phyloP scores from a whole-genome alignment of 345 rosid genomes.

The Brassica rapa region DNA sequence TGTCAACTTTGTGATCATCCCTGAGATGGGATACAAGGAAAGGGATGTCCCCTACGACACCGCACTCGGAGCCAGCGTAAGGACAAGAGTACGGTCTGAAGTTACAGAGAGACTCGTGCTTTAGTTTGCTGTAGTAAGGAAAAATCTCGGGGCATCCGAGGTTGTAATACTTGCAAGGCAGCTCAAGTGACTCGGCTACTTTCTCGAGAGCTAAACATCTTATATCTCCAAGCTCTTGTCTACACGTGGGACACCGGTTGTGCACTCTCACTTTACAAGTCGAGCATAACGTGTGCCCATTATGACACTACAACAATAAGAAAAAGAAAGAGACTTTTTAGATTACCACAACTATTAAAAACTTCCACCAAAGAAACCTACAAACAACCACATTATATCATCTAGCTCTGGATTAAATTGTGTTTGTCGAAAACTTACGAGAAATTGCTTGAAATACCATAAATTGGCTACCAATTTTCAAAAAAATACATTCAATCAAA shows the following conservation, averaged over 20 bases:
- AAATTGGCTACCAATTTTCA: no score
- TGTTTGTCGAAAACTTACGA: no score
- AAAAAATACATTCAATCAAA: no score
- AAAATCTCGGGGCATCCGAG: conserved; percentile 84
- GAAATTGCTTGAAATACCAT: no score
- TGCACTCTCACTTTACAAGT: conserved; percentile 82
- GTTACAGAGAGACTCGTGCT: conserved; percentile 69
- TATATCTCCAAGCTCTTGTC: conserved; percentile 82
- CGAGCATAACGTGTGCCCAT: conserved; percentile 80
- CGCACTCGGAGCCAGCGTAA: conserved; percentile 78
- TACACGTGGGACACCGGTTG: conserved; percentile 74
- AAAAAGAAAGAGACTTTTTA: not conserved
- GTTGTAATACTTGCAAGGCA: conserved; percentile 71
- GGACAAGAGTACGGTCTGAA: conserved; percentile 80
- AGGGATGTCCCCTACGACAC: conserved; percentile 68
- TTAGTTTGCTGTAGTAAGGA: conserved; percentile 77
- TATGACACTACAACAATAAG: conserved; percentile 62
- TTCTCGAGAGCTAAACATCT: conserved; percentile 81
- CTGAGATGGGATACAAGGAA: conserved; percentile 71
- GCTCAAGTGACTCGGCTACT: conserved; percentile 79
- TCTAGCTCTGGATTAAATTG: not conserved
- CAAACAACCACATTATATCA: not conserved
- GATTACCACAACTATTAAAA: conserved; percentile 12
- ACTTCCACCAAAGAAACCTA: not conserved
- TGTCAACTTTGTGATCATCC: conserved; percentile 79